A percentile compares a stretch with the other conserved stretches of the same genome.
Evolutionary conservation across 345 rosid genomes (phyloP).

Genomic region (Citrus cavaleriei): DNA sequence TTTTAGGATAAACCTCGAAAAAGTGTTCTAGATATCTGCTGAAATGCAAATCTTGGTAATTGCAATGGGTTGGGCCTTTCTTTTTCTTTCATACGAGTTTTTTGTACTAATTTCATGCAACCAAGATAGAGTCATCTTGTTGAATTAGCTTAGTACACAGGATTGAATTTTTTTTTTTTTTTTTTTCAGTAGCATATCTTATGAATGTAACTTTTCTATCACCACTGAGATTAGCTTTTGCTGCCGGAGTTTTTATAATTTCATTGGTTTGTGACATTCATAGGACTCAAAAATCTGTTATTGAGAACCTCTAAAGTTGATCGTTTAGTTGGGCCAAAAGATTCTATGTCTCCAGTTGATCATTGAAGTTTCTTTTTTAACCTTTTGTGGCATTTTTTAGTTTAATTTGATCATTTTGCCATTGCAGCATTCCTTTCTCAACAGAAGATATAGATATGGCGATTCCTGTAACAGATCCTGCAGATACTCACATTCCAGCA

Average conservation of each 20-base stretch:
- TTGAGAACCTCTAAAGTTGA: neutral
- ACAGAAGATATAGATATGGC: slow-evolving; percentile 94
- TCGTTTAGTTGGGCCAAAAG: neutral
- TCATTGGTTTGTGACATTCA: no score
- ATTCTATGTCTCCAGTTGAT: neutral
- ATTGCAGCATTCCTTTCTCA: slow-evolving; percentile 89
- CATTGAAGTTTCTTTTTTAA: neutral
- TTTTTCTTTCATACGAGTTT: neutral
- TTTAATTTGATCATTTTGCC: neutral
- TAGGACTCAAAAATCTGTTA: neutral
- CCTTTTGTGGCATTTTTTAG: neutral
- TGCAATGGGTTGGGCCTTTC: neutral
- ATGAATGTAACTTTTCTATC: no score
- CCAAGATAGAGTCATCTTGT: neutral
- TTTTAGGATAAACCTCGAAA: neutral
- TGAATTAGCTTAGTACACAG: neutral
- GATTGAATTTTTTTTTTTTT: neutral
- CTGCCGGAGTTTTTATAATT: no score
- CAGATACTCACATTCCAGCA: slow-evolving; percentile 52
- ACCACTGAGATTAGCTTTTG: no score
- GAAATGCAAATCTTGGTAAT: neutral
- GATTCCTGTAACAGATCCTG: slow-evolving; percentile 76
- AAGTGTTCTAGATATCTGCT: neutral
- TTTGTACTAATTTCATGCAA: neutral
- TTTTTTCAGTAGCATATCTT: neutral